A percentile compares a stretch with the other conserved stretches of the same genome.
Conservation (phyloP, 148 eudicot genomes). For the Salicornia ramosissima region DNA sequence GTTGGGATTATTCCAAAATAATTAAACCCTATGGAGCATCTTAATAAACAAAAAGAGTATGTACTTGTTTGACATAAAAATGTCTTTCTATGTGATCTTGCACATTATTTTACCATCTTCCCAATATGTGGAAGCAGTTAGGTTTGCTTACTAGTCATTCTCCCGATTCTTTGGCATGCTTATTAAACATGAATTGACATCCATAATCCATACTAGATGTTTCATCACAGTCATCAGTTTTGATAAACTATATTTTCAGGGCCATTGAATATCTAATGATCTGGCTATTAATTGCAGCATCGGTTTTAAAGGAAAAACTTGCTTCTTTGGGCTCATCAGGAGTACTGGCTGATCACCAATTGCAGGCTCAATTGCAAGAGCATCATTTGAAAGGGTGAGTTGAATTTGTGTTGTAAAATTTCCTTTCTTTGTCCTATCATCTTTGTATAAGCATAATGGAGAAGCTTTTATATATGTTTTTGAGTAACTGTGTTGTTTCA, state of each 20-base stretch:
- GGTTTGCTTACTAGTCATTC: background rate
- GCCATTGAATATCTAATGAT: slow-evolving; percentile 3
- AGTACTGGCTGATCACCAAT: slow-evolving; percentile 93
- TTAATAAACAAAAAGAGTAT: too few species aligned
- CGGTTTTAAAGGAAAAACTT: slow-evolving; percentile 96
- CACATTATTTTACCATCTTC: background rate
- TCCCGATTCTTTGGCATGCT: background rate
- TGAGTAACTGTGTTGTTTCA: background rate
- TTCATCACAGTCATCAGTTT: background rate
- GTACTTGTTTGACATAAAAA: background rate
- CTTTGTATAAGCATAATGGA: background rate
- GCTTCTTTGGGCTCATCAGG: slow-evolving; percentile 93
- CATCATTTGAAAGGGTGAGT: slow-evolving; percentile 94
- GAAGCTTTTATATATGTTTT: background rate
- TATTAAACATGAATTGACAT: background rate
- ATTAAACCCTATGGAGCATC: too few species aligned
- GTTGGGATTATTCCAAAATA: too few species aligned
- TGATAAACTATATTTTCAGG: background rate
- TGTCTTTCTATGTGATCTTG: background rate
- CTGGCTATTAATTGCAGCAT: slow-evolving; percentile 48
- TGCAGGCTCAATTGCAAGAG: slow-evolving; percentile 94
- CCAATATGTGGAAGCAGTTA: background rate
- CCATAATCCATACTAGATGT: background rate
- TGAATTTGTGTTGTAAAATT: background rate
- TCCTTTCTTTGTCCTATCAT: slow-evolving; percentile 3